phyloP scores from a whole-genome alignment of 176 grass and related monocot genomes.

The Bolboschoenus planiculmis region DNA sequence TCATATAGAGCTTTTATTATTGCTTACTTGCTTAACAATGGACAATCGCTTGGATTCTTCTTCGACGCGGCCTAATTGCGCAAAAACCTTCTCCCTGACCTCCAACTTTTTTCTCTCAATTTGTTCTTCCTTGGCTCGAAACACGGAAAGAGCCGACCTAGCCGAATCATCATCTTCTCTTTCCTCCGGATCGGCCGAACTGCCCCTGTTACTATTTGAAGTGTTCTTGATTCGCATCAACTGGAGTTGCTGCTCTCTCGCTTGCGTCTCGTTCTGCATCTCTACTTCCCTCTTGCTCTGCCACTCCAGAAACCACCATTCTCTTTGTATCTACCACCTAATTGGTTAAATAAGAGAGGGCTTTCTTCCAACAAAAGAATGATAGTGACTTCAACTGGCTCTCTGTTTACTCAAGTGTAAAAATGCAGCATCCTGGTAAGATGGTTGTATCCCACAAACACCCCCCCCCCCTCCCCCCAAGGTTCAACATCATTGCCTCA shows the following conservation, averaged over 20 bases:
- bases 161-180: slow-evolving; percentile 30
- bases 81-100: slow-evolving; percentile 75
- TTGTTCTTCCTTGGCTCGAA: slow-evolving; percentile 92
- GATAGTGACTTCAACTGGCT: slow-evolving; percentile 8
- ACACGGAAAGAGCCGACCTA: slow-evolving; percentile 64
- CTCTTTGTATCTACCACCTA: slow-evolving; percentile 13
- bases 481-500: slow-evolving; percentile 29
- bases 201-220: slow-evolving; percentile 22
- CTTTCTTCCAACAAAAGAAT: slow-evolving; percentile 20
- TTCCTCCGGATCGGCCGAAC: slow-evolving; percentile 15
- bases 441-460: slow-evolving; percentile 39
- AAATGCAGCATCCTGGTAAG: slow-evolving; percentile 24
- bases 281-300: slow-evolving; percentile 10
- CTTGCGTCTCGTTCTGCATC: slow-evolving; percentile 41
- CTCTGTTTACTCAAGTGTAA: background rate
- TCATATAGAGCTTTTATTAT: background rate
- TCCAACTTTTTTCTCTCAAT: slow-evolving; percentile 88
- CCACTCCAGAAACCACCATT: background rate
- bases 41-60: slow-evolving; percentile 85
- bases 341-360: slow-evolving; percentile 23
- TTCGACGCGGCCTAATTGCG: slow-evolving; percentile 79
- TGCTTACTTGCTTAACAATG: slow-evolving; percentile 55
- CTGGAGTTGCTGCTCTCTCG: slow-evolving; percentile 69
- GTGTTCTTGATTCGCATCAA: slow-evolving; percentile 64
- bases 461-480: too few relatives aligned